Evolutionary conservation across 176 grass and related monocot genomes (phyloP).

Genomic region (Juncus inflexus): DNA sequence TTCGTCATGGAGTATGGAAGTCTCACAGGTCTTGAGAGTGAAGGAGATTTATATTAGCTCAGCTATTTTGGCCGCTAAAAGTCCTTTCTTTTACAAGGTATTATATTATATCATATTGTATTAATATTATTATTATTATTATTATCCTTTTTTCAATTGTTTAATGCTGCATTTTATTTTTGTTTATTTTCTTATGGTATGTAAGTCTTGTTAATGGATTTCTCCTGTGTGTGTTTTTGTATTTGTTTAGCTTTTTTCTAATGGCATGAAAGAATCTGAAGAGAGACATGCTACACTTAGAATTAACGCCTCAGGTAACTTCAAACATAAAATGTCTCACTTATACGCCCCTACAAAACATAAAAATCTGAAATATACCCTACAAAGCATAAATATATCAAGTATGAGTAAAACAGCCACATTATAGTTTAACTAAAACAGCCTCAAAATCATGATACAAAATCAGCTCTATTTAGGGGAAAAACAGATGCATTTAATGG

Average conservation of each 20-base stretch:
- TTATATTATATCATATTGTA: neutral
- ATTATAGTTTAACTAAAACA: too few relatives aligned
- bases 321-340: neutral
- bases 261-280: conserved; percentile 98
- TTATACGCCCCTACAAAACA: too few relatives aligned
- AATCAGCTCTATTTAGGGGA: too few relatives aligned
- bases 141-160: too few relatives aligned
- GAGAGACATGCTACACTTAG: conserved; percentile 70
- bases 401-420: too few relatives aligned
- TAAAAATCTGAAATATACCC: too few relatives aligned
- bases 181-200: conserved; percentile 1
- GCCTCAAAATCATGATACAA: too few relatives aligned
- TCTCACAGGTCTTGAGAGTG: conserved; percentile 43
- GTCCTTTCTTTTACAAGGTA: conserved; percentile 98
- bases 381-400: too few relatives aligned
- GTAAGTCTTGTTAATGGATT: conserved; percentile 7
- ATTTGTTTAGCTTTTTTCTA: conserved; percentile 83
- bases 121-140: neutral
- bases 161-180: too few relatives aligned
- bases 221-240: conserved; percentile 24
- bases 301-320: conserved; percentile 87
- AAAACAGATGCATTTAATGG: too few relatives aligned
- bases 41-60: conserved; percentile 85
- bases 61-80: conserved; percentile 89
- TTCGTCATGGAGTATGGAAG: conserved; percentile 39